A percentile compares a stretch with the other conserved stretches of the same genome.
Evolutionary conservation across 345 rosid species (phyloP).

Genomic region (Aurinia saxatilis): DNA sequence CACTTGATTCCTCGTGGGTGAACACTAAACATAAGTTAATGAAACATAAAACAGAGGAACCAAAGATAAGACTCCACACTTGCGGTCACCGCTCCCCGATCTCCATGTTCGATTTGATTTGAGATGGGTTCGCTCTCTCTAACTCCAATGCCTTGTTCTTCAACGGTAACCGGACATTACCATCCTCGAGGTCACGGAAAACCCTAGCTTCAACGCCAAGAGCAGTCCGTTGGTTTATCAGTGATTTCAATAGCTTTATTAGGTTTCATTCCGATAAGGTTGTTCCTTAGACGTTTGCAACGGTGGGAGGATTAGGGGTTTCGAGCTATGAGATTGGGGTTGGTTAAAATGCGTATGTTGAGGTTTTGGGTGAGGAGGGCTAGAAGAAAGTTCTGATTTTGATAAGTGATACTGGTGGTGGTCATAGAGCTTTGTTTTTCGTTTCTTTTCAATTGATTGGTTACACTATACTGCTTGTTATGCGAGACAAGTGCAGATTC

Average conservation of each 20-base stretch:
- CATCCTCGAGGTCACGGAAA: constrained; percentile 28
- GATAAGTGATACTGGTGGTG: constrained; percentile 99
- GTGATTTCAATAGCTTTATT: constrained; percentile 58
- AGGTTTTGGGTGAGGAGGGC: constrained; percentile 53
- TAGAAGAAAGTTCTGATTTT: constrained; percentile 81
- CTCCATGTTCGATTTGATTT: constrained; percentile 23
- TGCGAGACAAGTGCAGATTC: too few species aligned
- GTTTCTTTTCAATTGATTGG: too few species aligned
- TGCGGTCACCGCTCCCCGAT: too few species aligned
- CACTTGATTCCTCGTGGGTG: too few species aligned
- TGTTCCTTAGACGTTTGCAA: constrained; percentile 74
- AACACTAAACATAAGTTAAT: too few species aligned
- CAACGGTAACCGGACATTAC: constrained; percentile 28
- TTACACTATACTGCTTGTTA: too few species aligned
- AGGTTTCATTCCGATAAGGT: constrained; percentile 68
- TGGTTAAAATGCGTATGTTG: constrained; percentile 37
- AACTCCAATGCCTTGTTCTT: constrained; percentile 51
- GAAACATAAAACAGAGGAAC: too few species aligned
- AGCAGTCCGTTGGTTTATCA: constrained; percentile 36
- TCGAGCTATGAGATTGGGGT: constrained; percentile 43
- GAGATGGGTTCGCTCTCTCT: constrained; percentile 45
- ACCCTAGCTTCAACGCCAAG: constrained; percentile 40
- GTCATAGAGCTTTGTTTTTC: constrained; percentile 74
- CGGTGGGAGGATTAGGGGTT: constrained; percentile 47
- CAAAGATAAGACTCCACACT: too few species aligned